Percentiles rank a stretch among this genome's conserved stretches.
phyloP scores from a whole-genome alignment of 768 basidiomycete genomes.

The Trametes cubensis region DNA sequence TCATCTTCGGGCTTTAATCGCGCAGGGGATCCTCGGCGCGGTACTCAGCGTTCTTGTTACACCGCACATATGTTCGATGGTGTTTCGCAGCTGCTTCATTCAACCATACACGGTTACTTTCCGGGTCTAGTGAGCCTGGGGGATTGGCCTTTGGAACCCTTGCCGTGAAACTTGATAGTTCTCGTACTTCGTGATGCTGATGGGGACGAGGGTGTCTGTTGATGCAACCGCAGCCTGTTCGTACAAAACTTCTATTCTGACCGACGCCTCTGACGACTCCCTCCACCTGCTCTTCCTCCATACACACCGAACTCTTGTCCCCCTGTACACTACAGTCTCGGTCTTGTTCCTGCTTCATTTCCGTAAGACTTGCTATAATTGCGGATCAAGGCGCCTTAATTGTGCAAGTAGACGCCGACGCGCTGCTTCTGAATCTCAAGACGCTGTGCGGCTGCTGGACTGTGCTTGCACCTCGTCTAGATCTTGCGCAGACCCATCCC shows the following conservation, averaged over 20 bases:
- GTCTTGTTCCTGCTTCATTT: no score
- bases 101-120: no score
- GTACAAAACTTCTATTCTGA: slow-evolving; percentile 5
- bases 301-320: background rate
- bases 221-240: slow-evolving; percentile 9
- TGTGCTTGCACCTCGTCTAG: background rate
- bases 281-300: background rate
- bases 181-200: slow-evolving; percentile 14
- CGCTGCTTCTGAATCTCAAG: no score
- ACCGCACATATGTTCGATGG: no score
- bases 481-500: background rate
- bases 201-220: slow-evolving; percentile 3
- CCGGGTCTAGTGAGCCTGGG: background rate
- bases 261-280: background rate
- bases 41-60: no score
- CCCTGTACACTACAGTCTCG: no score
- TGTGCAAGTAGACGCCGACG: no score
- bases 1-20: no score
- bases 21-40: no score
- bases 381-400: no score
- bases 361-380: no score
- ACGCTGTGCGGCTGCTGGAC: background rate
- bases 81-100: no score
- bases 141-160: background rate
- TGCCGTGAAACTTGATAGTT: slow-evolving; percentile 12